phyloP scores from a whole-genome alignment of 2,329 filamentous ascomycete species.

The Leptodontidium sp. region DNA sequence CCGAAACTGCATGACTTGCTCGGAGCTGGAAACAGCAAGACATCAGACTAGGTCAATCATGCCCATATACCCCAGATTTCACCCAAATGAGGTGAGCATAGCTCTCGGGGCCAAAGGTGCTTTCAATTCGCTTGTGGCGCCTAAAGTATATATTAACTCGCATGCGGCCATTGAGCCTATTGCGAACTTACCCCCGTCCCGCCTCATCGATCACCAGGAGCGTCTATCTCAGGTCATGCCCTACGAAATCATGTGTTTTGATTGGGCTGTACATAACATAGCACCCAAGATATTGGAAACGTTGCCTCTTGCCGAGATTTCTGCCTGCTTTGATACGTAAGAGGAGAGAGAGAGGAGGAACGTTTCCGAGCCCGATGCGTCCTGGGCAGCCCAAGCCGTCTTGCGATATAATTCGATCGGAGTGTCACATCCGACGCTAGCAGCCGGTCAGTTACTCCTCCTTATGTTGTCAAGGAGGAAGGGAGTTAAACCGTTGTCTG shows the following conservation, averaged over 20 bases:
- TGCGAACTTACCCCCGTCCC: not conserved
- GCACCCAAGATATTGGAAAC: not conserved
- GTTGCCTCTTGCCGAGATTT: not conserved
- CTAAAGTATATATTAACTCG: not conserved
- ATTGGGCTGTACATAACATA: not conserved
- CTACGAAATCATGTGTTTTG: not conserved
- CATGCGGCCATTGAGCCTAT: conserved; percentile 8
- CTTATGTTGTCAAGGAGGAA: not conserved
- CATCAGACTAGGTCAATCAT: too few species aligned
- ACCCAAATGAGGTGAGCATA: too few species aligned
- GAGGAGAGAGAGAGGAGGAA: not conserved
- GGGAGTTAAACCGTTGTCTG: not conserved
- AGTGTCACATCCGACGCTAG: not conserved
- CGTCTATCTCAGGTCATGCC: not conserved
- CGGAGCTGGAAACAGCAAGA: too few species aligned
- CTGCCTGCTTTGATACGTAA: not conserved
- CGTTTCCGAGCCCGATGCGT: not conserved
- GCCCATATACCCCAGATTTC: too few species aligned
- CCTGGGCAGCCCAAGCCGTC: not conserved
- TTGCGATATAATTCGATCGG: not conserved
- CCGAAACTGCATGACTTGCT: too few species aligned
- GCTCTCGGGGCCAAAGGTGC: too few species aligned
- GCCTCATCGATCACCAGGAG: not conserved
- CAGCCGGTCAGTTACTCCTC: not conserved
- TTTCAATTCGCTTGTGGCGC: not conserved